Evolutionary conservation across 176 grass and related monocot species (phyloP).

Genomic region (Phoenix dactylifera): DNA sequence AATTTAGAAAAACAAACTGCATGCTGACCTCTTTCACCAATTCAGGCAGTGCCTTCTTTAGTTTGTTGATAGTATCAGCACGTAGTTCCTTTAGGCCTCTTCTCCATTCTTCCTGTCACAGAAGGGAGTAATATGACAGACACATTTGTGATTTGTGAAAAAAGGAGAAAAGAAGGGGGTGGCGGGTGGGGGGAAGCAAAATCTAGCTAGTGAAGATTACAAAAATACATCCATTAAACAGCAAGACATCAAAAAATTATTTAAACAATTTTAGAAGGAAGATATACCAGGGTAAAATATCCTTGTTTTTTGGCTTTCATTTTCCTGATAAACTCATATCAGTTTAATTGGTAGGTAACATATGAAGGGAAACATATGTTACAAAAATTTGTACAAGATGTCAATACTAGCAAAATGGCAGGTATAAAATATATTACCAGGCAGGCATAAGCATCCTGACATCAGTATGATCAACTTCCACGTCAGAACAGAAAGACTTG

Average conservation of each 20-base stretch:
- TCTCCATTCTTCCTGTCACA: constrained; percentile 87
- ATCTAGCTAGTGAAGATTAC: too few relatives aligned
- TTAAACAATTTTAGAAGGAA: constrained; percentile 4
- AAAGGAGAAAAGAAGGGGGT: too few relatives aligned
- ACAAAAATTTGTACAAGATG: constrained; percentile 1
- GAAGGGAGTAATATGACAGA: not conserved
- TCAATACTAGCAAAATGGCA: not conserved
- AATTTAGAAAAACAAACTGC: constrained; percentile 7
- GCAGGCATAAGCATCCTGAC: constrained; percentile 97
- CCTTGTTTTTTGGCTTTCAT: constrained; percentile 93
- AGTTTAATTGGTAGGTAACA: constrained; percentile 8
- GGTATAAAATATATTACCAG: constrained; percentile 35
- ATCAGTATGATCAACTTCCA: constrained; percentile 92
- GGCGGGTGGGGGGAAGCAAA: not conserved
- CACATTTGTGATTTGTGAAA: constrained; percentile 6
- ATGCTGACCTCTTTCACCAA: constrained; percentile 77
- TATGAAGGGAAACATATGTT: not conserved
- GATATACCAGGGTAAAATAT: constrained; percentile 80
- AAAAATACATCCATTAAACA: too few relatives aligned
- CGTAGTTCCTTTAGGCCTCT: constrained; percentile 76
- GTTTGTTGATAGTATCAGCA: constrained; percentile 79
- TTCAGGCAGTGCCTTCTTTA: constrained; percentile 92
- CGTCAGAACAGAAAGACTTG: constrained; percentile 71
- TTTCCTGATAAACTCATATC: constrained; percentile 47
- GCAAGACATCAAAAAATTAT: too few relatives aligned